Evolutionary conservation across 2,329 filamentous ascomycete species (phyloP).

Genomic region (Herpotrichia juniperi): DNA sequence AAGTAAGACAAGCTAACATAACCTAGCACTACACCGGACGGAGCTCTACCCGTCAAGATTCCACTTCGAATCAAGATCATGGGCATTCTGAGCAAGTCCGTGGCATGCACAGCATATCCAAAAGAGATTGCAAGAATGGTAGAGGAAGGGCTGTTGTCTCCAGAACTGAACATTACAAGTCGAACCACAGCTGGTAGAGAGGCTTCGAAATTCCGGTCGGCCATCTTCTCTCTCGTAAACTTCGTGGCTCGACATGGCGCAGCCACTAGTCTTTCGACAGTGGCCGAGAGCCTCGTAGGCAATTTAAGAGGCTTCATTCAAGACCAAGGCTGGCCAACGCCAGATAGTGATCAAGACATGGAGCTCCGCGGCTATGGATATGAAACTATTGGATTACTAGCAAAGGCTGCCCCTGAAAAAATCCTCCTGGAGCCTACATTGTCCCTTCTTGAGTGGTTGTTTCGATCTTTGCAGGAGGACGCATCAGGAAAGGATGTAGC

Average conservation of each 20-base stretch:
- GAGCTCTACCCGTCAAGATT: slow-evolving; percentile 57
- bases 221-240: slow-evolving; percentile 84
- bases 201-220: slow-evolving; percentile 77
- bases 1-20: slow-evolving; percentile 7
- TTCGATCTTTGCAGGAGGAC: slow-evolving; percentile 82
- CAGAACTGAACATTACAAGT: slow-evolving; percentile 35
- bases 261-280: slow-evolving; percentile 62
- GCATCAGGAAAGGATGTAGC: slow-evolving; percentile 73
- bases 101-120: slow-evolving; percentile 72
- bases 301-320: slow-evolving; percentile 76
- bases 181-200: slow-evolving; percentile 68
- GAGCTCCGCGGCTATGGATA: slow-evolving; percentile 81
- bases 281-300: slow-evolving; percentile 72
- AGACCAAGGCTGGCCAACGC: slow-evolving; percentile 80
- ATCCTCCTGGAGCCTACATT: slow-evolving; percentile 58
- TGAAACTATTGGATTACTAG: slow-evolving; percentile 85
- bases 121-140: slow-evolving; percentile 73
- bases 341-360: slow-evolving; percentile 61
- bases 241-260: slow-evolving; percentile 82
- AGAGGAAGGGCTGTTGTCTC: slow-evolving; percentile 64
- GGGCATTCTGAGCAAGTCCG: slow-evolving; percentile 76
- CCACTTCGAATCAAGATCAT: slow-evolving; percentile 81
- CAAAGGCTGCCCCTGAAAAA: slow-evolving; percentile 67
- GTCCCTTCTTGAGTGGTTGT: slow-evolving; percentile 75
- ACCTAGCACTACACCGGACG: slow-evolving; percentile 43